phyloP scores from a whole-genome alignment of 768 basidiomycete species.

The Amanita exitialis region DNA sequence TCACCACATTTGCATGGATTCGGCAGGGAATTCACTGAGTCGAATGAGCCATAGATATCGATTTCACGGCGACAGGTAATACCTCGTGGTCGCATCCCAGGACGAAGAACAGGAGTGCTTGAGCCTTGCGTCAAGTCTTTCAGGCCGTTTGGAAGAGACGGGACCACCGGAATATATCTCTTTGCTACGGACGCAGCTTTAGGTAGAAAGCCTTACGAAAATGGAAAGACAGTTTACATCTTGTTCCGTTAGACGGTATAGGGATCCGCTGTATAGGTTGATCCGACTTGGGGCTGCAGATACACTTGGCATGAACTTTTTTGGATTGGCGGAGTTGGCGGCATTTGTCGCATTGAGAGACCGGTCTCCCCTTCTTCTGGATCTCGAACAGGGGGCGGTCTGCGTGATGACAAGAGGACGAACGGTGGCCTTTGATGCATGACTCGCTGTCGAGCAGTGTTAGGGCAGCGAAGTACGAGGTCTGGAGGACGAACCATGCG shows the following conservation, averaged over 20 bases:
- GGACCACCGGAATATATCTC: constrained; percentile 61
- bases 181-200: constrained; percentile 29
- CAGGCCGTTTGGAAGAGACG: constrained; percentile 67
- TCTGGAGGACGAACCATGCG: constrained; percentile 49
- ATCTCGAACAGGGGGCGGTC: constrained; percentile 89
- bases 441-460: constrained; percentile 48
- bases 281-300: constrained; percentile 40
- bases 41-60: constrained; percentile 8
- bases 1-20: constrained; percentile 57
- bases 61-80: constrained; percentile 5
- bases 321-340: constrained; percentile 74
- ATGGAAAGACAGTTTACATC: constrained; percentile 22
- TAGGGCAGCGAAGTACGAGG: constrained; percentile 1
- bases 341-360: constrained; percentile 84
- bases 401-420: constrained; percentile 78
- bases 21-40: constrained; percentile 46
- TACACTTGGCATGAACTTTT: constrained; percentile 76
- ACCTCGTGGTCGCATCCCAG: constrained; percentile 45
- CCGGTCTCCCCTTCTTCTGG: constrained; percentile 87
- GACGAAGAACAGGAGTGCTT: constrained; percentile 16
- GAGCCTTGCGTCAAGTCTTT: constrained; percentile 37
- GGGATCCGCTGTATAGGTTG: constrained; percentile 20
- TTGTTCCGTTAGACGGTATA: constrained; percentile 25
- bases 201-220: not conserved
- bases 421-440: constrained; percentile 92